A percentile compares a stretch with the other conserved stretches of the same genome.
phyloP scores from a whole-genome alignment of 352 stramenopile species.

The Halophytophthora batemanensis region DNA sequence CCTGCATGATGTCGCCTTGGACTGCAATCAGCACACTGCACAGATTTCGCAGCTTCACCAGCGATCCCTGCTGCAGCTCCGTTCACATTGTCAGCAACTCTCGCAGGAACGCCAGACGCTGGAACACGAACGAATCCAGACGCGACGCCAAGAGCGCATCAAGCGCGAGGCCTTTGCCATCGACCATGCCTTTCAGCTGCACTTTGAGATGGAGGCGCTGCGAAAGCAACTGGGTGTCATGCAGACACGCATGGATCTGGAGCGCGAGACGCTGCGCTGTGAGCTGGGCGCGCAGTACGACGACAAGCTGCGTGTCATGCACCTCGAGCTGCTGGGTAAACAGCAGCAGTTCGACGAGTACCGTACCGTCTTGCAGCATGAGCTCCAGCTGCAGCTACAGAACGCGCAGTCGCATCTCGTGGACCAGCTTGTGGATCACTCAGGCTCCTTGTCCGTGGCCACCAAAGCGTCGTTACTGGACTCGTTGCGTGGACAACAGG shows the following conservation, averaged over 20 bases:
- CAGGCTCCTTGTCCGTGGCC: slow-evolving; percentile 44
- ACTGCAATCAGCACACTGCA: slow-evolving; percentile 16
- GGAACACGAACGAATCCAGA: slow-evolving; percentile 7
- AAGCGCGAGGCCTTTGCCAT: slow-evolving; percentile 41
- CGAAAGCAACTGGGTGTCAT: slow-evolving; percentile 25
- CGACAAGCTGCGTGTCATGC: slow-evolving; percentile 50
- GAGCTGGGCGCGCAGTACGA: slow-evolving; percentile 54
- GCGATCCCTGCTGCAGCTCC: slow-evolving; percentile 13
- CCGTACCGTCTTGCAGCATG: slow-evolving; percentile 51
- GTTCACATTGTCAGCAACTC: slow-evolving; percentile 6
- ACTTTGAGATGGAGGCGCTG: slow-evolving; percentile 37
- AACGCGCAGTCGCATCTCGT: slow-evolving; percentile 49
- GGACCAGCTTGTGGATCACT: slow-evolving; percentile 57
- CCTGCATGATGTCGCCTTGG: slow-evolving; percentile 3
- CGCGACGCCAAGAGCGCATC: slow-evolving; percentile 25
- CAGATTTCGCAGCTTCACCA: slow-evolving; percentile 19
- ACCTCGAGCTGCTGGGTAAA: slow-evolving; percentile 45
- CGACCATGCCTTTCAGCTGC: slow-evolving; percentile 40
- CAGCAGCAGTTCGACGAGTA: slow-evolving; percentile 69
- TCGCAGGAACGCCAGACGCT: slow-evolving; percentile 8
- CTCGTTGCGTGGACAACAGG: slow-evolving; percentile 40
- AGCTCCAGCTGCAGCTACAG: slow-evolving; percentile 57
- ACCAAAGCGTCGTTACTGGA: slow-evolving; percentile 50
- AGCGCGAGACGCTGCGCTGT: slow-evolving; percentile 39
- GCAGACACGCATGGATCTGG: slow-evolving; percentile 28